A percentile compares a stretch with the other conserved stretches of the same genome.
Conservation (phyloP, 768 basidiomycete genomes). For the Tylopilus plumbeoviolaceoides region DNA sequence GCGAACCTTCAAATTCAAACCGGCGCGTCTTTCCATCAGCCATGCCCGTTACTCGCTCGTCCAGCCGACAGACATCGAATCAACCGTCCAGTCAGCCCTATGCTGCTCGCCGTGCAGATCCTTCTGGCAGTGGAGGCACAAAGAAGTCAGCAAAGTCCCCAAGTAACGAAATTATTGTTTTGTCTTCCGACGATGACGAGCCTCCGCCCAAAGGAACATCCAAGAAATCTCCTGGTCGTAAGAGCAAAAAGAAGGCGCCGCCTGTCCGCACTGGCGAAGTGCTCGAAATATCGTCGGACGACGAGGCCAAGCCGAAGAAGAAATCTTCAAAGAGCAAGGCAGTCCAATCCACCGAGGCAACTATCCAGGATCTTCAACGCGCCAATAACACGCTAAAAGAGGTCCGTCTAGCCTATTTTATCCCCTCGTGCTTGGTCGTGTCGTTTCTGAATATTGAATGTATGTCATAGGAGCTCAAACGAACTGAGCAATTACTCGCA, state of each 20-base stretch:
- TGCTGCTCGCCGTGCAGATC: constrained; percentile 5
- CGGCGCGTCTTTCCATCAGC: neutral
- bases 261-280: constrained; percentile 33
- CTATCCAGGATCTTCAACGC: constrained; percentile 29
- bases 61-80: constrained; percentile 17
- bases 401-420: constrained; percentile 26
- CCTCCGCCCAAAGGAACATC: constrained; percentile 18
- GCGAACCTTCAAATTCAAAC: constrained; percentile 10
- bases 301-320: constrained; percentile 32
- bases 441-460: neutral
- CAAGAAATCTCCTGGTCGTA: constrained; percentile 10
- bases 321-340: constrained; percentile 10
- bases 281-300: constrained; percentile 58
- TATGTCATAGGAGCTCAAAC: constrained; percentile 19
- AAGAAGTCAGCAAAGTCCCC: constrained; percentile 16
- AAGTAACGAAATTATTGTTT: constrained; percentile 28
- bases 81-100: constrained; percentile 2
- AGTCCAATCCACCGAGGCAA: constrained; percentile 14
- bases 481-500: constrained; percentile 4
- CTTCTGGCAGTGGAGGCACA: constrained; percentile 3
- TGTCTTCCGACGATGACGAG: constrained; percentile 33
- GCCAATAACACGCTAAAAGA: constrained; percentile 43
- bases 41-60: constrained; percentile 30
- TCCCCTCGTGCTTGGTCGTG: neutral
- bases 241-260: constrained; percentile 17